Base-by-base conservation (phyloP, 257 asterid species). In the Plantago elongata region DNA sequence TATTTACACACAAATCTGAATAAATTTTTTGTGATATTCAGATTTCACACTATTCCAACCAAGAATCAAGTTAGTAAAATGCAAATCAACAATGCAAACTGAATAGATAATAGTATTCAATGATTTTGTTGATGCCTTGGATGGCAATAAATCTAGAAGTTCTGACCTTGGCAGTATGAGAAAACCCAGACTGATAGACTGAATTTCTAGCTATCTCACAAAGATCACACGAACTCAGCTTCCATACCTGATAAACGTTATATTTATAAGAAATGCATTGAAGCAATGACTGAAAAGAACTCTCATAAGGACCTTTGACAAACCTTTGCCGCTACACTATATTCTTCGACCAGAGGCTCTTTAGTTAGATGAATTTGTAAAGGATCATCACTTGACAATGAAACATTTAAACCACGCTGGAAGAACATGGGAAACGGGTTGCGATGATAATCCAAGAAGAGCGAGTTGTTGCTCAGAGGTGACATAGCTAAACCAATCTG, bases 401-500 rank as follows among this genome's bases (percentile, higher is more conserved):
- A 90, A 47, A 90, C 94, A 63, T 87, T 90, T 67, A 90, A 54
- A 62, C 98, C 98, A 11, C 97, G 90, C 74, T 82, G 96, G 89
- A 90, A 90, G 80, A 85, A 90, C 88, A 87, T 73, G 38, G 85
- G 96, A 71, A 85, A 87, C 34, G 98, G 98, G 56, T 90, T 90
- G 52, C 90, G 90, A 68, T 82, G 94, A 64, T 90, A 87, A 75
- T 90, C 95, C 72, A 90, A 76, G 82, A 90, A 90, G 69, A 90
- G 89, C 3, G 98, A 90, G 78, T 90, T 90, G 79, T 90, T 90
- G 83, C 98, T 90, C 65, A 90, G 81, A 11, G 98, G 98, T 48
- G 98, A 90, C 98, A 90, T 85, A 1, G 98, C 98, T 73, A 87
- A 71, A 64, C 98, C 98, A 79, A 90, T 75, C 98, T 90, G 90